Evolutionary conservation across 352 stramenopile genomes (phyloP).

Genomic region (Phytophthora constricta): DNA sequence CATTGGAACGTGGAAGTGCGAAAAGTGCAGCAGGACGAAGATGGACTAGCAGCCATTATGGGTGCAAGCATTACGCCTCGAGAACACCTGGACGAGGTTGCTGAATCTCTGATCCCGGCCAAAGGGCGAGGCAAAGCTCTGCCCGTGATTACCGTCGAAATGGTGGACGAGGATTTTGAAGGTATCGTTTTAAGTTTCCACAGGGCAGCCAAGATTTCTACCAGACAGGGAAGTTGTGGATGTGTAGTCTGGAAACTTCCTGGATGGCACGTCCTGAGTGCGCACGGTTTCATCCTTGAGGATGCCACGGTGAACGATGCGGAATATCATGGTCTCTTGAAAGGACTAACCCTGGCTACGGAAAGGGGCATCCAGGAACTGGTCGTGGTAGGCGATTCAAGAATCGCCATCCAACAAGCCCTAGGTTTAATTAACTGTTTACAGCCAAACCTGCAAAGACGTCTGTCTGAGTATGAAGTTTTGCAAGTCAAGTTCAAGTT

Average conservation of each 20-base stretch:
- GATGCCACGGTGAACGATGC: constrained; percentile 10
- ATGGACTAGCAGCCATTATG: neutral
- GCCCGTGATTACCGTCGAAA: neutral
- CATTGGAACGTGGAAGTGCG: neutral
- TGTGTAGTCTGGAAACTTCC: constrained; percentile 1
- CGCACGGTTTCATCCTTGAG: neutral
- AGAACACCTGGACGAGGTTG: neutral
- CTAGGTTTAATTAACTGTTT: neutral
- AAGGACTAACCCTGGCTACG: neutral
- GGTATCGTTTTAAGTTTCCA: neutral
- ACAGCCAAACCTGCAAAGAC: neutral
- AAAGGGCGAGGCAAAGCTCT: neutral
- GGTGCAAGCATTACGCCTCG: neutral
- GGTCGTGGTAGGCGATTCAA: neutral
- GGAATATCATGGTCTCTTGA: constrained; percentile 1
- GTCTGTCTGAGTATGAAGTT: neutral
- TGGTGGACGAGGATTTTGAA: neutral
- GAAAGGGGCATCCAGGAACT: neutral
- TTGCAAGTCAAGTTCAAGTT: neutral
- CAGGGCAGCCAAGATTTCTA: neutral
- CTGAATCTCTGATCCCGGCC: neutral
- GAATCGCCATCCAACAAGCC: neutral
- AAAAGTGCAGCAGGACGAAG: neutral
- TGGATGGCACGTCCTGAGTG: neutral
- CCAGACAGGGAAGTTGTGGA: neutral